These are phyloP conservation scores for Ceratocystiopsis minuta DNA, from an alignment of 2,329 filamentous ascomycete genomes.

Conservation along the genomic window DNA sequence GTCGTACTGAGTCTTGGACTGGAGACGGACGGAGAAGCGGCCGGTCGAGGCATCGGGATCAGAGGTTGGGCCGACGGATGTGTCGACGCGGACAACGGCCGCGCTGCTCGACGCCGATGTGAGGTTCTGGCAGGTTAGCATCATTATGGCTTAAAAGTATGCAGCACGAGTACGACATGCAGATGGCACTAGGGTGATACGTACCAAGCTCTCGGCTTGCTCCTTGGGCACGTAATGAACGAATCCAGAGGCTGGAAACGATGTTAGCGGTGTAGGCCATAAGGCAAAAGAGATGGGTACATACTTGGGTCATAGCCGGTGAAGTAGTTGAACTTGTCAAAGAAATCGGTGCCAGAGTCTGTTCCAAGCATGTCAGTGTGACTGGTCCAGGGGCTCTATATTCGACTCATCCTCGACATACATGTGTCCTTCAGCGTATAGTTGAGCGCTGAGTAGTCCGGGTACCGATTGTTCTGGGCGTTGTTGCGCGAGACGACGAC, in stretches of 20 bases:
- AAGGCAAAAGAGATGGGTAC: conserved; percentile 2
- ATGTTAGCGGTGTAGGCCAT: no score
- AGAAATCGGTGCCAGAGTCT: conserved; percentile 33
- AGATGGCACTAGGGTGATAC: conserved; percentile 5
- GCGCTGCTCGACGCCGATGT: conserved; percentile 37
- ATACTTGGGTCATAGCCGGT: conserved; percentile 29
- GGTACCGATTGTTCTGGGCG: conserved; percentile 22
- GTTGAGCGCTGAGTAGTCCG: conserved; percentile 26
- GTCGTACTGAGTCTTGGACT: conserved; percentile 41
- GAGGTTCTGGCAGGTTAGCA: conserved; percentile 30
- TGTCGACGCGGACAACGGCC: conserved; percentile 43
- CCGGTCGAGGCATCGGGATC: conserved; percentile 35
- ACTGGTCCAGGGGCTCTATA: not conserved
- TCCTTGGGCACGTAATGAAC: conserved; percentile 33
- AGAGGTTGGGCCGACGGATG: conserved; percentile 29
- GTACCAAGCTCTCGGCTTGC: conserved; percentile 24
- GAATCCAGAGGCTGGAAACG: conserved; percentile 24
- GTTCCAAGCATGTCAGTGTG: not conserved
- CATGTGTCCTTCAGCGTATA: conserved; percentile 32
- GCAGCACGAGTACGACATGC: no score
- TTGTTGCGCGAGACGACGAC: conserved; percentile 21
- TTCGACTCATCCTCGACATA: conserved; percentile 14
- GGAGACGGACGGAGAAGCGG: conserved; percentile 44
- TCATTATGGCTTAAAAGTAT: not conserved
- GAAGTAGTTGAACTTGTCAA: conserved; percentile 37